Percentiles rank a stretch among this genome's conserved stretches.
These are phyloP conservation scores for Mycena crocata DNA, from an alignment of 768 basidiomycete genomes.

Conservation along the genomic window DNA sequence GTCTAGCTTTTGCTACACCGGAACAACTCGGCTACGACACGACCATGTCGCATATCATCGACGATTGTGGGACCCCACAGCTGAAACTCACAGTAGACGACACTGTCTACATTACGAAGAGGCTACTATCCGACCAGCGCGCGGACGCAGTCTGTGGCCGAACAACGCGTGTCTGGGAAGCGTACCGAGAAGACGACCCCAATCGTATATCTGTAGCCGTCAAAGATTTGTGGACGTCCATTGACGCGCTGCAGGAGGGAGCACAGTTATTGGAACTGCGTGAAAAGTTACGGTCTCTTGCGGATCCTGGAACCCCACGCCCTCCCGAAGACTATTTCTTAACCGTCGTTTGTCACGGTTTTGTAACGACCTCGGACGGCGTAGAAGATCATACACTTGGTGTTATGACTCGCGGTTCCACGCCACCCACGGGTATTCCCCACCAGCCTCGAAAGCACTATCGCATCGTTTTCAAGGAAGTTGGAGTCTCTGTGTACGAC, in stretches of 20 bases:
- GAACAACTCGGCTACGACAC: neutral
- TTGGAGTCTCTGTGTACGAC: neutral
- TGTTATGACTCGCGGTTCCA: neutral
- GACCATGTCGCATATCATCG: neutral
- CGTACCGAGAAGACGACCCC: neutral
- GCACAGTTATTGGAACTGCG: neutral
- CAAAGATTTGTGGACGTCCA: neutral
- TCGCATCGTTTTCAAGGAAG: neutral
- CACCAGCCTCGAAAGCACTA: neutral
- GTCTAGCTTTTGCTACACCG: neutral
- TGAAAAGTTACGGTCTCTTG: neutral
- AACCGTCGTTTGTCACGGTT: neutral
- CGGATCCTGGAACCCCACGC: too few species aligned
- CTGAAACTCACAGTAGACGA: neutral
- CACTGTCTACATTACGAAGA: neutral
- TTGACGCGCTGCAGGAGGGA: neutral
- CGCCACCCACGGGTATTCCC: neutral
- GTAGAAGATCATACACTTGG: neutral
- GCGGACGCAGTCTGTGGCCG: neutral
- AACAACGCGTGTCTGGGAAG: neutral
- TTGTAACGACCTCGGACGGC: neutral
- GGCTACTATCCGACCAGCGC: neutral
- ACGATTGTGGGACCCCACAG: neutral
- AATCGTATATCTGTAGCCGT: neutral
- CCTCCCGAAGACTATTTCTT: neutral